Conservation (phyloP, 2,329 filamentous ascomycete species). For the Cercospora zeae-maydis region DNA sequence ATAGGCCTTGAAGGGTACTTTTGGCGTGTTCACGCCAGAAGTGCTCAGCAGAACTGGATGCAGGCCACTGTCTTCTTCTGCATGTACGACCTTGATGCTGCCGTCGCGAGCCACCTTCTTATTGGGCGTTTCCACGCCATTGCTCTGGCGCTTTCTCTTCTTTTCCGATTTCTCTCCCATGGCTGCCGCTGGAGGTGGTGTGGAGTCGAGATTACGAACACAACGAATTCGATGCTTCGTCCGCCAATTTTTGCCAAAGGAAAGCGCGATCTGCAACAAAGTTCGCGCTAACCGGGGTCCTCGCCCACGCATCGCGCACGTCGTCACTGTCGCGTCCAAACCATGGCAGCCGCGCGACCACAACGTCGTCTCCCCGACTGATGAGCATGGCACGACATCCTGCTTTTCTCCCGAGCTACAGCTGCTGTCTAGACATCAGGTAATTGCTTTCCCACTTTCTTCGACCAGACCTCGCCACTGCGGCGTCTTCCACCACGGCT, state of each 20-base stretch:
- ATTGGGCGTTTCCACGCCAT: constrained; percentile 43
- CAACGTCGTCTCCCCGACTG: constrained; percentile 1
- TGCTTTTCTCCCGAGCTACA: neutral
- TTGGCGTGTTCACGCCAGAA: constrained; percentile 42
- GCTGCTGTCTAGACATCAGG: neutral
- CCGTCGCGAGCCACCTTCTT: constrained; percentile 33
- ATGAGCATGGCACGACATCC: constrained; percentile 1
- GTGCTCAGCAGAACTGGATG: constrained; percentile 36
- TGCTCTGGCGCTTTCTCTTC: constrained; percentile 51
- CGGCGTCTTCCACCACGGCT: constrained; percentile 20
- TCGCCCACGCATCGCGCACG: neutral
- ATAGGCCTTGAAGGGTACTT: constrained; percentile 50
- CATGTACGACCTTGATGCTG: constrained; percentile 31
- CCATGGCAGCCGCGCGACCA: constrained; percentile 8
- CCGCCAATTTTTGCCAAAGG: constrained; percentile 2
- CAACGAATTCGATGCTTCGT: neutral
- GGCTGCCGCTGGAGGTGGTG: neutral
- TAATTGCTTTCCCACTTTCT: neutral
- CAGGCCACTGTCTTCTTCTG: constrained; percentile 20
- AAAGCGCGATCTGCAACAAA: constrained; percentile 3
- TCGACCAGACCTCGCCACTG: neutral
- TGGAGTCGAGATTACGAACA: neutral
- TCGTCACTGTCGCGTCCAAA: constrained; percentile 10
- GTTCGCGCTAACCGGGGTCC: neutral
- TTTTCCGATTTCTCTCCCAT: constrained; percentile 42